A percentile compares a stretch with the other conserved stretches of the same genome.
Conservation (phyloP, 495 filamentous ascomycete genomes). For the Bacidia rubella region DNA sequence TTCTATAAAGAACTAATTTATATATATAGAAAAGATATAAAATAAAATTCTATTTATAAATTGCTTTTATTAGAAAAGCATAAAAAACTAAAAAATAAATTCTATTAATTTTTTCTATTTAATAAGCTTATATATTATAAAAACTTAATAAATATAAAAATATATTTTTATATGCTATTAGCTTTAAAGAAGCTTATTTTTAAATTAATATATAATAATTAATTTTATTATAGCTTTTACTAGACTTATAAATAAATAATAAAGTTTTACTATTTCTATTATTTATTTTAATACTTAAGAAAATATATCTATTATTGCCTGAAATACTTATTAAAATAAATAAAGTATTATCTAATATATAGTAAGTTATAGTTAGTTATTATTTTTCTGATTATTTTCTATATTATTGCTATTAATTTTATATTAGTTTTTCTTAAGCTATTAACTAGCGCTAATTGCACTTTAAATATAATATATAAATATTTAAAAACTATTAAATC, state of each 20-base stretch:
- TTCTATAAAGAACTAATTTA: background rate
- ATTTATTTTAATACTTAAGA: background rate
- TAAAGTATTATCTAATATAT: background rate
- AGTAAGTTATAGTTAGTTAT: background rate
- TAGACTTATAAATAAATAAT: too few species aligned
- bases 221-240: background rate
- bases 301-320: slow-evolving; percentile 5
- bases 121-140: slow-evolving; percentile 7
- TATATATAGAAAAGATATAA: background rate
- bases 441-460: background rate
- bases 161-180: background rate
- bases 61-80: background rate
- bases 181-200: background rate
- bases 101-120: background rate
- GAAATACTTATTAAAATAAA: background rate
- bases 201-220: background rate
- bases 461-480: background rate
- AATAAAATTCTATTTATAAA: background rate
- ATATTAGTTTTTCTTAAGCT: background rate
- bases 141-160: background rate
- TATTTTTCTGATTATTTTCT: background rate
- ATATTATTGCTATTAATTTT: background rate
- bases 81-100: background rate
- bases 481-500: slow-evolving; percentile 2
- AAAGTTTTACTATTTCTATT: too few species aligned